A percentile compares a stretch with the other conserved stretches of the same genome.
phyloP scores from a whole-genome alignment of 805 yeast species.

The Spathaspora girioi region DNA sequence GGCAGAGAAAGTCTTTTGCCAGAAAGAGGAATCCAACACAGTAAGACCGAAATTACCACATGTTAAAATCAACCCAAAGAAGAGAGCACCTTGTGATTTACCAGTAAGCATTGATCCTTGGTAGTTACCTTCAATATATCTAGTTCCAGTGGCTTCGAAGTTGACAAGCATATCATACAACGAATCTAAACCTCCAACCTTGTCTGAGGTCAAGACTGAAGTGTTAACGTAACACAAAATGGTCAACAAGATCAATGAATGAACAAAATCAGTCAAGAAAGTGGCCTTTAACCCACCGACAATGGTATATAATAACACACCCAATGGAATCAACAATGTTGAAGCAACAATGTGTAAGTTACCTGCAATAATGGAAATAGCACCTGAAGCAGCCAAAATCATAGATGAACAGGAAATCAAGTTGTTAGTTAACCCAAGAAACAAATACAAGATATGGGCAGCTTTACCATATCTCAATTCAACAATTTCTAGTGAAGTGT shows the following conservation, averaged over 20 bases:
- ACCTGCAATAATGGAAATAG: conserved; percentile 23
- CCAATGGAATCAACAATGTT: conserved; percentile 24
- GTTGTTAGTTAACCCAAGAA: conserved; percentile 19
- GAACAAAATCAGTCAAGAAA: conserved; percentile 43
- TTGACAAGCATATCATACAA: conserved; percentile 18
- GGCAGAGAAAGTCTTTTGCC: conserved; percentile 38
- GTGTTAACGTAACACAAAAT: conserved; percentile 23
- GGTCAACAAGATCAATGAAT: conserved; percentile 19
- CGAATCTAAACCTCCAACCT: conserved; percentile 23
- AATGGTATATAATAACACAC: conserved; percentile 44
- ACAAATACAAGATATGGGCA: conserved; percentile 19
- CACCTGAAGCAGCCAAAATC: conserved; percentile 25
- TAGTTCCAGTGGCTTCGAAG: conserved; percentile 12
- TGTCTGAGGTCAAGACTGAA: conserved; percentile 18
- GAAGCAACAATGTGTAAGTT: conserved; percentile 22
- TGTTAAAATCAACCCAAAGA: conserved; percentile 29
- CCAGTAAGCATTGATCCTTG: conserved; percentile 31
- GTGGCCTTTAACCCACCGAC: conserved; percentile 51
- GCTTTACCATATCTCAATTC: conserved; percentile 22
- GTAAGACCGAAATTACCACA: conserved; percentile 34
- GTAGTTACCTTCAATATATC: conserved; percentile 27
- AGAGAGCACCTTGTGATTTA: conserved; percentile 27
- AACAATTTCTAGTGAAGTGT: conserved; percentile 24
- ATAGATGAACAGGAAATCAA: conserved; percentile 20
- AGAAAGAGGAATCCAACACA: conserved; percentile 35